Evolutionary conservation across 768 basidiomycete genomes (phyloP), one percentile per base, ranked within the genome.

Genomic region (Rhizopogon vinicolor): DNA sequence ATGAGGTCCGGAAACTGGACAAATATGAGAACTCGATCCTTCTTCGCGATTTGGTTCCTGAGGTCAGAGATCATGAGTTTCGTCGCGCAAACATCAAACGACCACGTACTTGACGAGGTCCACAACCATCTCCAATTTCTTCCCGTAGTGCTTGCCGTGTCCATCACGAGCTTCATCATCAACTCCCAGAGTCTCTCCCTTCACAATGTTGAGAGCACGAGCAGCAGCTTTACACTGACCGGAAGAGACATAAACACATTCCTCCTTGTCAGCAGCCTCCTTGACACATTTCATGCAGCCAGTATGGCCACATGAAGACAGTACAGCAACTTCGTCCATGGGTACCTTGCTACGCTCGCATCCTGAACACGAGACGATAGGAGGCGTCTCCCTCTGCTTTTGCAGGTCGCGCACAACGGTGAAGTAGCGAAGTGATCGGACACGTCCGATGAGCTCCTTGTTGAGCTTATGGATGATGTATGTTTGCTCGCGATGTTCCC

Each of bases 1-100:
- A 90, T 92, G 56, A 98, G 79, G 72, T 97, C 94, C 5, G 84
- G 86, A 78, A 95, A 98, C 65, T 98, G 95, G n/a, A 96, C 90
- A 72, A 98, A 98, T 58, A 98, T 82, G 43, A 98, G 81, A 16
- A 94, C 82, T 7, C 91, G 86, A 62, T 97, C 92, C 19, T 86
- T 75, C 60, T 83, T 82, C 9, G 87, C 84, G 45, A 93, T 79
- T 41, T 75, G 72, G 54, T 82, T 81, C 65, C 89, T 92, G 64
- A 22, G 50, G n/a, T 40, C 50, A 48, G 19, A 49, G 41, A 35
- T 31, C 33, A 40, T 54, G 2, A 53, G 35, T 41, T 22, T 46
- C 43, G n/a, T 13, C 8, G n/a, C 43, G 16, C 31, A 49, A 33
- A 44, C 8, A 10, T 43, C 41, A 16, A 0, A n/a, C 50, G 3